Base-by-base conservation (phyloP, 1,284 basidiomycete species). In the Malassezia japonica region DNA sequence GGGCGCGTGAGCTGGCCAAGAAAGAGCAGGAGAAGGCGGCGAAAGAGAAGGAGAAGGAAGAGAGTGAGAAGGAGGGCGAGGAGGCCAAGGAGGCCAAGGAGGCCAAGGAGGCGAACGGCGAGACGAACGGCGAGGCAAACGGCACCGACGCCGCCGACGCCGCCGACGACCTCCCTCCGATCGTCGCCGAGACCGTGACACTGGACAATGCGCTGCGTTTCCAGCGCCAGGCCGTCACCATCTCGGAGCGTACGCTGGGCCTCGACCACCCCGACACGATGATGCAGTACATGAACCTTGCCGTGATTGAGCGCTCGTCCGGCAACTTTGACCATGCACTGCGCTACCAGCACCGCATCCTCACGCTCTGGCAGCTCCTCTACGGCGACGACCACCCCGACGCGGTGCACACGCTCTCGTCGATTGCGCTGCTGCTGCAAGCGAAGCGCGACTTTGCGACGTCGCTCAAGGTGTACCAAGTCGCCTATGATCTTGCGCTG, bases 211-310 rank as follows among this genome's bases (percentile, higher is more conserved):
- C 77, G 2, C 70, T 79, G 29, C 72, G 76, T 31, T 74, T 79
- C 57, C 78, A 79, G 63, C 72, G 78, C 43, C 78, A 79, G 68
- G 78, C 78, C 18, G 76, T 80, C 49, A 78, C 79, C 40, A 75
- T 79, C 38, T 75, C 77, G 41, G 79, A 81, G 67, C 73, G 79
- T 28, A 78, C 77, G 3, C 64, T 77, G 15, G 79, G 79, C 42
- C 64, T 80, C 28, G 79, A 79, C 65, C 74, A 77, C 56, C 72
- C 75, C 38, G 78, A 79, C 58, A 79, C 79, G 9, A 73, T 78
- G 29, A 73, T 74, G 37, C 78, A 78, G 67, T 80, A 80, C 74
- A 75, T 77, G 65, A 78, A 79, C 61, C 67, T 81, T n/a, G 78
- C 79, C 10, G 77, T 79, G 63, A 68, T 80, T 44, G 76, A 77